Percentiles rank a stretch among this genome's conserved stretches.
Conservation (phyloP, 176 grass and related monocot species). For the Saccharum officinarum region DNA sequence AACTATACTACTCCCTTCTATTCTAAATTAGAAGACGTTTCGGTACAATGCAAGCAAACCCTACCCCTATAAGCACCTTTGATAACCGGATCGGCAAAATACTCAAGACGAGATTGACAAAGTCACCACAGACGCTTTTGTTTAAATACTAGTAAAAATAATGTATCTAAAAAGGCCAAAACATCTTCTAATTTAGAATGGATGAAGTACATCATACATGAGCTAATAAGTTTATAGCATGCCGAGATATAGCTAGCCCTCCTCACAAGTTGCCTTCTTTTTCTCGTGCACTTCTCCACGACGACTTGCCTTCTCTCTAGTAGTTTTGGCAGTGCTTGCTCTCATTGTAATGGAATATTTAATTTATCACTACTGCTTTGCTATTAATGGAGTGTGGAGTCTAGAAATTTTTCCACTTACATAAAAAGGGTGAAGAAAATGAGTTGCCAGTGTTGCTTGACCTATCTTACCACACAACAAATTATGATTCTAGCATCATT, state of each 20-base stretch:
- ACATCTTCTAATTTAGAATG: background rate
- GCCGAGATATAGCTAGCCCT: background rate
- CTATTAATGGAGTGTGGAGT: background rate
- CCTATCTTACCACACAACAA: background rate
- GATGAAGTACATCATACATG: too few relatives aligned
- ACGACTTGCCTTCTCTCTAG: background rate
- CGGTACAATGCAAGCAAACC: too few relatives aligned
- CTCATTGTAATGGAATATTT: background rate
- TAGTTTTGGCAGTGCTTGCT: background rate
- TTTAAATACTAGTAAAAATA: too few relatives aligned
- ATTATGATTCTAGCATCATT: background rate
- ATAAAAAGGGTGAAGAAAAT: background rate
- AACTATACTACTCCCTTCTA: too few relatives aligned
- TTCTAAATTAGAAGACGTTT: too few relatives aligned
- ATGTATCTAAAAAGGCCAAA: background rate
- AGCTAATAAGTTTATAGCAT: background rate
- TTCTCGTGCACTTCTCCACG: background rate
- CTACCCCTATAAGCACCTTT: too few relatives aligned
- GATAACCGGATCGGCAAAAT: too few relatives aligned
- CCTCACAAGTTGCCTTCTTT: background rate
- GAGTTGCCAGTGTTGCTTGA: background rate
- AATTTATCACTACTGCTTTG: background rate
- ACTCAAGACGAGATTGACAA: too few relatives aligned
- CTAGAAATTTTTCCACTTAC: background rate
- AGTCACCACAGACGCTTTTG: too few relatives aligned